Evolutionary conservation across 371 early-diverging fungal genomes (phyloP).

Genomic region (Mortierella sp.): DNA sequence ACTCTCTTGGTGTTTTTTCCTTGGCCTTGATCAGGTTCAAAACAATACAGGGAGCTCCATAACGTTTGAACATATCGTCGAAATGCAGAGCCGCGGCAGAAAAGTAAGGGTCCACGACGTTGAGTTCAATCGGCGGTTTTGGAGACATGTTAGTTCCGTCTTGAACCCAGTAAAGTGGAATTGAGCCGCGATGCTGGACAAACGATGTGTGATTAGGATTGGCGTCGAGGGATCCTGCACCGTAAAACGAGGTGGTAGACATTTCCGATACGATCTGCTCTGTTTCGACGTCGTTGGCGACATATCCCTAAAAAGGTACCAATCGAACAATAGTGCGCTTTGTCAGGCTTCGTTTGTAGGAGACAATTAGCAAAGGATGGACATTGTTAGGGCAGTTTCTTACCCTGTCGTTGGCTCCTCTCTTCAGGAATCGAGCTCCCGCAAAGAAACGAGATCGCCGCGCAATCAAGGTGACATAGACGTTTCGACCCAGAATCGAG

Average conservation of each 20-base stretch:
- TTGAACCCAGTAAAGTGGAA: conserved; percentile 97
- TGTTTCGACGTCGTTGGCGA: conserved; percentile 99
- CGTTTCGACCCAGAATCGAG: conserved; percentile 79
- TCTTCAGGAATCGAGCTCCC: conserved; percentile 96
- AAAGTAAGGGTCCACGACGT: conserved; percentile 93
- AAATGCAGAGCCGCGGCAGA: conserved; percentile 94
- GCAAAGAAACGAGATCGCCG: conserved; percentile 95
- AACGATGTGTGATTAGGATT: conserved; percentile 92
- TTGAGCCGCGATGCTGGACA: conserved; percentile 97
- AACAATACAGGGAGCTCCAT: conserved; percentile 91
- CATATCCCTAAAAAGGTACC: conserved; percentile 77
- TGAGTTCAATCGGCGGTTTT: conserved; percentile 95
- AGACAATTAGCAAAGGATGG: not conserved
- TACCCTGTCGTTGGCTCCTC: conserved; percentile 94
- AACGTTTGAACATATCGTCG: conserved; percentile 88
- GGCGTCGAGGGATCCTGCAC: conserved; percentile 45
- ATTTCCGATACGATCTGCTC: conserved; percentile 97
- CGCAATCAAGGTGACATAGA: conserved; percentile 94
- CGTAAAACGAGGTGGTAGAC: conserved; percentile 81
- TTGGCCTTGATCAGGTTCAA: conserved; percentile 95
- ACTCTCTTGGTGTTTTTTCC: conserved; percentile 92
- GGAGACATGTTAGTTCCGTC: conserved; percentile 93
- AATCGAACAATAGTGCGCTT: not conserved
- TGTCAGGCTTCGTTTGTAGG: not conserved
- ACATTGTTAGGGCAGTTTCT: conserved; percentile 44